phyloP scores from a whole-genome alignment of 2,329 filamentous ascomycete genomes.

The Daldinia sp. region DNA sequence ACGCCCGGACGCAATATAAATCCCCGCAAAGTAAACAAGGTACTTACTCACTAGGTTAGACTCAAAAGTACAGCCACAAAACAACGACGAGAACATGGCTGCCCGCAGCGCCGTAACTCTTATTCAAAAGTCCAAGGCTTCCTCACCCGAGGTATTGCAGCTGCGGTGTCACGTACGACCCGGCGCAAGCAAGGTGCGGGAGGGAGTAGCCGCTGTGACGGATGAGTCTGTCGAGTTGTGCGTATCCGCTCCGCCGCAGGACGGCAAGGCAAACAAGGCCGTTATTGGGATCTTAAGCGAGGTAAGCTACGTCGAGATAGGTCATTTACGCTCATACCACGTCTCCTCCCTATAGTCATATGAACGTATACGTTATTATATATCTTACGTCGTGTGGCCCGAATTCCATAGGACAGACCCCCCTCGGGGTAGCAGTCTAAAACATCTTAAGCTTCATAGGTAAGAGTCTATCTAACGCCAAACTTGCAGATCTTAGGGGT shows the following conservation, averaged over 20 bases:
- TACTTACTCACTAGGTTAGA: neutral
- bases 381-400: too few species aligned
- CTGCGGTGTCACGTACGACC: slow-evolving; percentile 74
- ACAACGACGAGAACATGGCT: slow-evolving; percentile 42
- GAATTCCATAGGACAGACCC: neutral
- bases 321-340: neutral
- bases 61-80: too few species aligned
- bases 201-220: slow-evolving; percentile 66
- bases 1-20: neutral
- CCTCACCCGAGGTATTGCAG: slow-evolving; percentile 55
- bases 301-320: slow-evolving; percentile 48
- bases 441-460: neutral
- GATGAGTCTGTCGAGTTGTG: slow-evolving; percentile 69
- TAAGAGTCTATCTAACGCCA: slow-evolving; percentile 9
- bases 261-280: slow-evolving; percentile 75
- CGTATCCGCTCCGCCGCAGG: slow-evolving; percentile 69
- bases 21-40: neutral
- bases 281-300: slow-evolving; percentile 69
- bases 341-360: neutral
- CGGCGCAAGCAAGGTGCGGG: slow-evolving; percentile 66
- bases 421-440: neutral
- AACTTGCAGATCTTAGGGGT: slow-evolving; percentile 60
- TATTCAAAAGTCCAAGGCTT: slow-evolving; percentile 53
- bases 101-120: slow-evolving; percentile 58
- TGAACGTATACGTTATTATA: neutral